phyloP scores from a whole-genome alignment of 257 asterid species.

The Vinca minor region DNA sequence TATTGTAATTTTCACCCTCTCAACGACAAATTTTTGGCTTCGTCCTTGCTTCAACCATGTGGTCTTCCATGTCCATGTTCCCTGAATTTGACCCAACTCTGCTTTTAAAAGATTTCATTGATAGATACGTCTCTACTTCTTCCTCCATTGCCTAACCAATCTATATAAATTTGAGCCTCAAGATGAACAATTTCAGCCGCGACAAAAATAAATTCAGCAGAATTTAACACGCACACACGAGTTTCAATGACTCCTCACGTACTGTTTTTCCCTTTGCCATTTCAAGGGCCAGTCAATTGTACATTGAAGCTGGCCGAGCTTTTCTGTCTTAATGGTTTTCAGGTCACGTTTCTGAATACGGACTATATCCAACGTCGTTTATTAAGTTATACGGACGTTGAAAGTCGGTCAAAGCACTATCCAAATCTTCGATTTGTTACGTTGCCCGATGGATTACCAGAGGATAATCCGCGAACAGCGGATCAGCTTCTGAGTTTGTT shows the following conservation, averaged over 20 bases:
- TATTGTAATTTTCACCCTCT: no score
- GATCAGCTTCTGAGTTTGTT: conserved; percentile 36
- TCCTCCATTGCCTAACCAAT: background rate
- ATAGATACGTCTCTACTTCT: background rate
- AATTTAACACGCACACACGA: background rate
- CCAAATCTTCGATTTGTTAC: conserved; percentile 35
- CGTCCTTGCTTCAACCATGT: no score
- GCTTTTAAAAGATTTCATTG: background rate
- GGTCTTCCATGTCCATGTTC: conserved; percentile 9
- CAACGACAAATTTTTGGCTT: no score
- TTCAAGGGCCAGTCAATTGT: conserved; percentile 63
- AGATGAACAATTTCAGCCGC: no score
- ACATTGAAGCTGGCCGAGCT: conserved; percentile 63
- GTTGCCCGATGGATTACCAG: conserved; percentile 50
- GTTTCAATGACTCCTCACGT: conserved; percentile 44
- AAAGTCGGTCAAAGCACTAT: conserved; percentile 38
- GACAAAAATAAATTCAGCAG: background rate
- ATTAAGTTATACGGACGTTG: conserved; percentile 26
- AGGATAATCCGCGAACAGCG: conserved; percentile 36
- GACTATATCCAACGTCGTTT: conserved; percentile 43
- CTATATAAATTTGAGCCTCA: background rate
- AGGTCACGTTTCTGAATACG: conserved; percentile 45
- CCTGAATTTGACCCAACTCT: background rate
- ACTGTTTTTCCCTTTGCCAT: conserved; percentile 55
- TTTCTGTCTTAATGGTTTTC: conserved; percentile 34